Conservation (phyloP, 2,329 filamentous ascomycete species). For the Lachnellula hyalina region DNA sequence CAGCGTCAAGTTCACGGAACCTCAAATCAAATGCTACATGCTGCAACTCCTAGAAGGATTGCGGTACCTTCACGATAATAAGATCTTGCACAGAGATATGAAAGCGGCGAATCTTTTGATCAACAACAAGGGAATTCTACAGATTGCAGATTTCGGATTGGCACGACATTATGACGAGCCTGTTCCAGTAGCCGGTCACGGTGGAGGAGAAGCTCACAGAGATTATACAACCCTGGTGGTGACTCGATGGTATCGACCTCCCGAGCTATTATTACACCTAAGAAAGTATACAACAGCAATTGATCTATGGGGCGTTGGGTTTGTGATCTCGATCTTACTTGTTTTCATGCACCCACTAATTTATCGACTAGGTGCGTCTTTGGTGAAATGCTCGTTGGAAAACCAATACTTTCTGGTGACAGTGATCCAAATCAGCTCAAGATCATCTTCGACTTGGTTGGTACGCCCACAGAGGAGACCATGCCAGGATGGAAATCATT, state of each 20-base stretch:
- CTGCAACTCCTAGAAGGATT: constrained; percentile 86
- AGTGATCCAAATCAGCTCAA: constrained; percentile 87
- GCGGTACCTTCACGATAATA: constrained; percentile 80
- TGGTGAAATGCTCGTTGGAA: constrained; percentile 92
- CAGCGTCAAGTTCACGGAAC: constrained; percentile 75
- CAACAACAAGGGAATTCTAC: constrained; percentile 85
- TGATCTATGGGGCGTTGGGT: constrained; percentile 97
- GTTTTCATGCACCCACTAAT: constrained; percentile 16
- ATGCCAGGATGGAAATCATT: constrained; percentile 90
- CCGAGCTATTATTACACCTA: constrained; percentile 83
- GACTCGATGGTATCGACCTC: constrained; percentile 93
- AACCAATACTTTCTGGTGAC: constrained; percentile 85
- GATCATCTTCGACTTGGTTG: constrained; percentile 89
- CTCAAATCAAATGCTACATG: constrained; percentile 98
- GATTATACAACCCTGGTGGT: constrained; percentile 98
- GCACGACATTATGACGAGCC: constrained; percentile 88
- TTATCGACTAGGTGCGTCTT: constrained; percentile 73
- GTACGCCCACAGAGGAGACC: constrained; percentile 78
- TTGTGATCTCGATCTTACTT: constrained; percentile 33
- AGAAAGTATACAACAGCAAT: constrained; percentile 95
- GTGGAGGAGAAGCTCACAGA: constrained; percentile 76
- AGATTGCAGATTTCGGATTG: constrained; percentile 96
- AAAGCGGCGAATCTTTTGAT: constrained; percentile 97
- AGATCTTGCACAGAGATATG: constrained; percentile 96
- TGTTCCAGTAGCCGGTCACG: constrained; percentile 68